Conservation (phyloP, 208 protist genomes). For the Trypanosoma brucei region DNA sequence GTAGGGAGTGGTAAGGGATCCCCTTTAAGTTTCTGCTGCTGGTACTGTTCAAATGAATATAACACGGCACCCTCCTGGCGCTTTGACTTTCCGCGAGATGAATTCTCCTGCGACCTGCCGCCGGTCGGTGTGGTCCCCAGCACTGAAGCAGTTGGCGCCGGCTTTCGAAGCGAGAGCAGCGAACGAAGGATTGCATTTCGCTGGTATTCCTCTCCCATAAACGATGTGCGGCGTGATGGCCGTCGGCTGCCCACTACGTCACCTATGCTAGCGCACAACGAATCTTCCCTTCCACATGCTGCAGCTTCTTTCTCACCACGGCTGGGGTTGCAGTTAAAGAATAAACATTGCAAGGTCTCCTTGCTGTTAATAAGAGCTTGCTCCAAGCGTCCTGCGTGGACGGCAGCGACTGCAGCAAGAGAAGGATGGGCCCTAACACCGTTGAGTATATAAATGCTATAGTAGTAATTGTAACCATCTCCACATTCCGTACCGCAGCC, state of each 20-base stretch:
- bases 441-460: slow-evolving; percentile 67
- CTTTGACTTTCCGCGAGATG: neutral
- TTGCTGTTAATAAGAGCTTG: slow-evolving; percentile 26
- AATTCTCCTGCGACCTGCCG: neutral
- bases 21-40: neutral
- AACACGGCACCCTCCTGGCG: neutral
- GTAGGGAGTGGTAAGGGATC: neutral
- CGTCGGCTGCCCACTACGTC: slow-evolving; percentile 3
- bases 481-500: neutral
- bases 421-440: slow-evolving; percentile 53
- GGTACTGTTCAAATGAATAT: neutral
- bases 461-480: slow-evolving; percentile 33
- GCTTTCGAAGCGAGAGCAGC: slow-evolving; percentile 16
- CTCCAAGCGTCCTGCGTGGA: slow-evolving; percentile 36
- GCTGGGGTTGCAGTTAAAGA: slow-evolving; percentile 25
- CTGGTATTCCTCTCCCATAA: slow-evolving; percentile 29
- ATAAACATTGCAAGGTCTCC: slow-evolving; percentile 41
- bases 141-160: neutral
- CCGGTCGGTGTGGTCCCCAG: slow-evolving; percentile 3
- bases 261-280: slow-evolving; percentile 3
- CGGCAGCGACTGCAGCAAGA: slow-evolving; percentile 33
- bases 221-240: neutral
- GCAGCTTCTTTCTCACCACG: neutral
- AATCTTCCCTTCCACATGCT: slow-evolving; percentile 12
- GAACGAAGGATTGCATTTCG: slow-evolving; percentile 48